Conservation (phyloP, 768 basidiomycete genomes). For the Porpolomopsis calyptriformis region DNA sequence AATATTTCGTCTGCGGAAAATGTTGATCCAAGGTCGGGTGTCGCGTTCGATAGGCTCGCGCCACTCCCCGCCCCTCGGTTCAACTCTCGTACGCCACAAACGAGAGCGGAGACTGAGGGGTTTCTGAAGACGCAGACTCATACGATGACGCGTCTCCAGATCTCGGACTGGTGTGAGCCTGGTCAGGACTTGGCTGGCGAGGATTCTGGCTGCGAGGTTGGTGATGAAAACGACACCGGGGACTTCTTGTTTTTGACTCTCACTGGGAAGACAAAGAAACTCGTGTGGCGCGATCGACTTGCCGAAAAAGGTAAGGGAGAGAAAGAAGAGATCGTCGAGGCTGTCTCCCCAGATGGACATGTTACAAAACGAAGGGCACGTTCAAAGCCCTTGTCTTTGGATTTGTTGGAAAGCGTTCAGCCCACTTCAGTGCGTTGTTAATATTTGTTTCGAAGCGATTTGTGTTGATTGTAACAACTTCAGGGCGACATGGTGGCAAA, state of each 20-base stretch:
- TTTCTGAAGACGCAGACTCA: slow-evolving; percentile 45
- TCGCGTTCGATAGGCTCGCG: slow-evolving; percentile 40
- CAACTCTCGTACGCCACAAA: slow-evolving; percentile 36
- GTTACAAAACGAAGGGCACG: slow-evolving; percentile 66
- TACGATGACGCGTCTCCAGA: slow-evolving; percentile 49
- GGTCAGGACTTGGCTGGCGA: slow-evolving; percentile 33
- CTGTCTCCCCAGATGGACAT: slow-evolving; percentile 69
- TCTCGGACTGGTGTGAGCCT: slow-evolving; percentile 43
- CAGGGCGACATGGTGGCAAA: slow-evolving; percentile 9
- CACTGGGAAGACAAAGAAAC: slow-evolving; percentile 16
- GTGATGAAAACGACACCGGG: slow-evolving; percentile 22
- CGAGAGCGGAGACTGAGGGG: slow-evolving; percentile 44
- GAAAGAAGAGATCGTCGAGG: slow-evolving; percentile 45
- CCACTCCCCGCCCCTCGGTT: slow-evolving; percentile 46
- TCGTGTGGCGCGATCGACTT: slow-evolving; percentile 5
- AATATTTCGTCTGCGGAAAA: slow-evolving; percentile 32
- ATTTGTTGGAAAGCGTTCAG: slow-evolving; percentile 43
- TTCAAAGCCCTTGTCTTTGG: slow-evolving; percentile 58
- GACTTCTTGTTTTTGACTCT: slow-evolving; percentile 25
- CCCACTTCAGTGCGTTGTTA: too few relatives aligned
- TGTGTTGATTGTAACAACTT: too few relatives aligned
- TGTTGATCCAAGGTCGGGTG: slow-evolving; percentile 27
- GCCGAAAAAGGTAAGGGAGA: slow-evolving; percentile 24
- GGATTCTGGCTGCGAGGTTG: slow-evolving; percentile 45
- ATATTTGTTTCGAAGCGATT: too few relatives aligned